phyloP scores from a whole-genome alignment of 2,329 filamentous ascomycete species.

The Pseudocercospora fijiensis region DNA sequence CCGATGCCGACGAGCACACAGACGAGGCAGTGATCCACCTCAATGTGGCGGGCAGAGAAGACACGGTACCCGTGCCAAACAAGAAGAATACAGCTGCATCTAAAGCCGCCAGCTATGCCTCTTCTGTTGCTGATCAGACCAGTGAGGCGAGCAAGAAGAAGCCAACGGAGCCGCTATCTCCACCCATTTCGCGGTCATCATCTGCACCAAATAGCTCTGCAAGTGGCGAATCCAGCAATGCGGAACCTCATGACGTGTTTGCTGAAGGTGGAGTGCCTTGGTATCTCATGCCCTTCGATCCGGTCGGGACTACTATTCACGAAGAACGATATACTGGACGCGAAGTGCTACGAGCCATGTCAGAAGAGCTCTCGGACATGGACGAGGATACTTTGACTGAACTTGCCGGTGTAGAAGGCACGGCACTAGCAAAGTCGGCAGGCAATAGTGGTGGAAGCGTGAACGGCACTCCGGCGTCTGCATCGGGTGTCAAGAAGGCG shows the following conservation, averaged over 20 bases:
- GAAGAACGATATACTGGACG: conserved; percentile 72
- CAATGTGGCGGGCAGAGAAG: conserved; percentile 24
- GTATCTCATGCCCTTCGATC: conserved; percentile 81
- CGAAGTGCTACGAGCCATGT: conserved; percentile 70
- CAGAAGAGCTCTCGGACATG: conserved; percentile 79
- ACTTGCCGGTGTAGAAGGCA: conserved; percentile 30
- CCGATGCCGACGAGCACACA: conserved; percentile 35
- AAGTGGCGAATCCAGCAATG: conserved; percentile 20
- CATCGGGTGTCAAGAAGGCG: conserved; percentile 1
- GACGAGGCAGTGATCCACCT: conserved; percentile 31
- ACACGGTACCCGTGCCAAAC: conserved; percentile 20
- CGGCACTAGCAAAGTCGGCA: conserved; percentile 16
- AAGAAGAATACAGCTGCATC: conserved; percentile 29
- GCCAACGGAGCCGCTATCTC: conserved; percentile 37
- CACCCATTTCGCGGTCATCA: conserved; percentile 35
- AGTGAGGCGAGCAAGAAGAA: conserved; percentile 25
- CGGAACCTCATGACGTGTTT: conserved; percentile 42
- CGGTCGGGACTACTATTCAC: conserved; percentile 73
- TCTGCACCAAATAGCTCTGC: conserved; percentile 22
- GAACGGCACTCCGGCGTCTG: not conserved
- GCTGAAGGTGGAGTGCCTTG: conserved; percentile 78
- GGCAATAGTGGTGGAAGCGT: not conserved
- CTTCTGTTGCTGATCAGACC: conserved; percentile 20
- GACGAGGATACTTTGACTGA: conserved; percentile 86
- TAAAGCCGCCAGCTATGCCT: conserved; percentile 28